phyloP scores from a whole-genome alignment of 139 green algal genomes.

The Mesotaenium endlicherianum region DNA sequence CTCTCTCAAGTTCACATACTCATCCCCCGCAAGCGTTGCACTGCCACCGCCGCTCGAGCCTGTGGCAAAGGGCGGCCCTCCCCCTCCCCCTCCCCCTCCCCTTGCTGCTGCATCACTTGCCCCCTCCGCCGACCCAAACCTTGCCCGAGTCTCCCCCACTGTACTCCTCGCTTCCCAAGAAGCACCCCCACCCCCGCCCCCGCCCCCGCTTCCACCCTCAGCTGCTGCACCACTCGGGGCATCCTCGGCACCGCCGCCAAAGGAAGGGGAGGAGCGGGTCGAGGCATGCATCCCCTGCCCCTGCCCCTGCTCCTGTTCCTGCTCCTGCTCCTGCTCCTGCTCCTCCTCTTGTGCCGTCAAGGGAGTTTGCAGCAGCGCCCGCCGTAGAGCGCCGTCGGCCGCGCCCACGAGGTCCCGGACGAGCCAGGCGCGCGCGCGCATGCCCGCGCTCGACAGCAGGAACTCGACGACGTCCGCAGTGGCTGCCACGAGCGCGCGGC shows the following conservation, averaged over 20 bases:
- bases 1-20: not conserved
- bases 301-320: not conserved
- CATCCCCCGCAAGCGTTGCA: not conserved
- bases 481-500: not conserved
- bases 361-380: not conserved
- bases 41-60: not conserved
- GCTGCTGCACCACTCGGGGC: not conserved
- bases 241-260: not conserved
- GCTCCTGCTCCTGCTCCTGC: not conserved
- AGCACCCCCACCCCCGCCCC: not conserved
- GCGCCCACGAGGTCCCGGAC: not conserved
- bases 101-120: not conserved
- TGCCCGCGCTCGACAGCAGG: not conserved
- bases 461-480: constrained; percentile 19
- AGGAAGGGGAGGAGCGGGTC: not conserved
- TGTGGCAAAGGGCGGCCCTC: not conserved
- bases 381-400: not conserved
- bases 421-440: not conserved
- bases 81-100: not conserved
- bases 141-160: not conserved
- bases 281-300: not conserved
- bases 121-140: not conserved
- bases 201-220: not conserved
- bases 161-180: not conserved
- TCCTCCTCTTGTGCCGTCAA: not conserved